Evolutionary conservation across 768 basidiomycete species (phyloP), one percentile per base, ranked within the genome.

Genomic region (Obba rivulosa): DNA sequence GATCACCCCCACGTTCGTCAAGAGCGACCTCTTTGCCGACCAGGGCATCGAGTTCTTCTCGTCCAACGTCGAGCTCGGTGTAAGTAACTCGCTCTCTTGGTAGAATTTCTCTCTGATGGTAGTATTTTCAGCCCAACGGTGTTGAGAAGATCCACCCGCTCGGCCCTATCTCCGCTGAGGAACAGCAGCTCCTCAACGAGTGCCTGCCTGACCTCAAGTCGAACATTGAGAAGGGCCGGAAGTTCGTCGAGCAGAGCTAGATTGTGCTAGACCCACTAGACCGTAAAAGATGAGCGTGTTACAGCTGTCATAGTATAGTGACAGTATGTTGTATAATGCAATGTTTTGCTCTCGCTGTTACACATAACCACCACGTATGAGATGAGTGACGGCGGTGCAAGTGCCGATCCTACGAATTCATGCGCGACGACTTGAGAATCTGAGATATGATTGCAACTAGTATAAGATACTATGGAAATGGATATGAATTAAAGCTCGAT

Each of bases 181-280:
- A 99, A 75, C 68, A 93, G 77, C 80, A 81, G 65, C 77, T 96
- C 50, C 73, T 99, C 60, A 85, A 81, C 21, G 92, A 85, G 25
- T 91, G 87, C 76, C 66, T 93, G 60, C 90, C 91, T 56, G 91
- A 92, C 58, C 80, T 99, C 61, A 88, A 89, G 81, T 93, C 89
- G 83, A 97, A 96, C 81, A 95, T 97, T 60, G 88, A 90, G 71
- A 97, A 93, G 83, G 93, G 93, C 70, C 81, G 76, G 69, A 76
- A 78, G 38, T 91, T 90, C 55, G 85, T 79, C 56, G 78, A 58
- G 46, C 56, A 60, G 56, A 46, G 49, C 21, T 55, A n/a, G n/a
- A n/a, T n/a, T n/a, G n/a, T n/a, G 49, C 49, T 49, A 23, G 43
- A 24, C 24, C 20, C 8, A 21, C 34, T 2, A 11, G 9, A 36